These are phyloP conservation scores for Mucor irregularis DNA, from an alignment of 371 early-diverging fungal species.

Conservation along the genomic window DNA sequence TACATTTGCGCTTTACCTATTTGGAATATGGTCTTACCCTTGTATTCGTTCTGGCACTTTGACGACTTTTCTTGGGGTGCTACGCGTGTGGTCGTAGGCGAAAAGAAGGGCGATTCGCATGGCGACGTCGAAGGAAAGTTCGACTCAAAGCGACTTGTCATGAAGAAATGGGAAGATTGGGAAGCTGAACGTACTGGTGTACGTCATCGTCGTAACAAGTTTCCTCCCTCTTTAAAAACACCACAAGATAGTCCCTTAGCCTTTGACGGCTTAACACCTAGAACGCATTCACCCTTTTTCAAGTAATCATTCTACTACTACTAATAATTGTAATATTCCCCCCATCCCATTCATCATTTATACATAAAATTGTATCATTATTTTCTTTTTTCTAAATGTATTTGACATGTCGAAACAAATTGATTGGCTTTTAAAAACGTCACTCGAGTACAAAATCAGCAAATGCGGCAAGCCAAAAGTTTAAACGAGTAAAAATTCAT, in stretches of 20 bases:
- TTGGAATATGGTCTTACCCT: conserved; percentile 95
- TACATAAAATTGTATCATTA: too few relatives aligned
- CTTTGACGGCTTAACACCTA: conserved; percentile 25
- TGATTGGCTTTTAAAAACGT: too few relatives aligned
- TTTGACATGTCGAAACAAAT: too few relatives aligned
- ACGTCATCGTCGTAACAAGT: conserved; percentile 24
- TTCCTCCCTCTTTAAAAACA: conserved; percentile 32
- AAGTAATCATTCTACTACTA: conserved; percentile 1
- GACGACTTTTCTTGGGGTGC: conserved; percentile 97
- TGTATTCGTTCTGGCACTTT: conserved; percentile 96
- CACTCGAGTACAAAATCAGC: too few relatives aligned
- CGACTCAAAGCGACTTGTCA: conserved; percentile 64
- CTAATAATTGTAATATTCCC: too few relatives aligned
- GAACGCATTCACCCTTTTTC: conserved; percentile 8
- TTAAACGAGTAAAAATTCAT: too few relatives aligned
- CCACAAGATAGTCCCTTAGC: conserved; percentile 30
- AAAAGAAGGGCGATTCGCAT: conserved; percentile 64
- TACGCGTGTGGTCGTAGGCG: conserved; percentile 77
- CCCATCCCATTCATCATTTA: too few relatives aligned
- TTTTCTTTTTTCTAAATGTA: too few relatives aligned
- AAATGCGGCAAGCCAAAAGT: too few relatives aligned
- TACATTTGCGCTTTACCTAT: conserved; percentile 80
- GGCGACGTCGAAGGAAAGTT: conserved; percentile 64
- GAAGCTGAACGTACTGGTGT: conserved; percentile 63
- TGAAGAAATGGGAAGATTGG: conserved; percentile 75